Base-by-base conservation (phyloP, 2,329 filamentous ascomycete genomes). In the Ophiostoma fasciatum region DNA sequence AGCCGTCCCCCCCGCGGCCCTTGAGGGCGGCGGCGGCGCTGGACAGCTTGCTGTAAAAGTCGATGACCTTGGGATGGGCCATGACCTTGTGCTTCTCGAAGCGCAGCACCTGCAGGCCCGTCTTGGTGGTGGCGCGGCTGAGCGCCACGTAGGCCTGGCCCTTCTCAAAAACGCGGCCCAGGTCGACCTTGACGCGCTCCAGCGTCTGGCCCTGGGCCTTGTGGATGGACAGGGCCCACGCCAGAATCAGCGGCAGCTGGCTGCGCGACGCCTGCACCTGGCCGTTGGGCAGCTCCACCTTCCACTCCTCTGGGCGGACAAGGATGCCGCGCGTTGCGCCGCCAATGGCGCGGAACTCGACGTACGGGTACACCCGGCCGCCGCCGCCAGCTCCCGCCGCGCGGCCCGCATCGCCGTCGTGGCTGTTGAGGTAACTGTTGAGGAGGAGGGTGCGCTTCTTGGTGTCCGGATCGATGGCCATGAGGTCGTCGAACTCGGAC, bases 81-180 rank as follows among this genome's bases (percentile, higher is more conserved):
- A 94, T 87, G 19, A 98, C 88, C 58, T 92, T 96, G 42, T 63
- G 70, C 46, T 83, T 81, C 49, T 94, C 82, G 49, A 98, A 98
- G 25, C 83, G 71, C 33, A 88, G 57, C 11, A 98, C 87, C 51
- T 94, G 84, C 15, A 98, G 61, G 1, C 90, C 90, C 14, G 74
- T 69, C 60, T 94, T 85, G 40, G 70, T 82, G 2, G 84, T 93
- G 12, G 90, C 90, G 57, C 90, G 82, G 63, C 83, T 93, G 12
- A 98, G 72, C 35, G 90, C 90, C 35, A 98, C 90, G 51, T 98
- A 98, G 6, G 90, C 90, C 56, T 98, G 90, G 0, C 90, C 90
- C 56, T 94, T 94, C 54, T 98, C 90, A 49, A 98, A 98, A 1
- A 94, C 82, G 42, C 74, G 80, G 21, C 84, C 82, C 1, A 98